A percentile compares a stretch with the other conserved stretches of the same genome.
Conservation (phyloP, 2,329 filamentous ascomycete species). For the Emmonsiellopsis sp. region DNA sequence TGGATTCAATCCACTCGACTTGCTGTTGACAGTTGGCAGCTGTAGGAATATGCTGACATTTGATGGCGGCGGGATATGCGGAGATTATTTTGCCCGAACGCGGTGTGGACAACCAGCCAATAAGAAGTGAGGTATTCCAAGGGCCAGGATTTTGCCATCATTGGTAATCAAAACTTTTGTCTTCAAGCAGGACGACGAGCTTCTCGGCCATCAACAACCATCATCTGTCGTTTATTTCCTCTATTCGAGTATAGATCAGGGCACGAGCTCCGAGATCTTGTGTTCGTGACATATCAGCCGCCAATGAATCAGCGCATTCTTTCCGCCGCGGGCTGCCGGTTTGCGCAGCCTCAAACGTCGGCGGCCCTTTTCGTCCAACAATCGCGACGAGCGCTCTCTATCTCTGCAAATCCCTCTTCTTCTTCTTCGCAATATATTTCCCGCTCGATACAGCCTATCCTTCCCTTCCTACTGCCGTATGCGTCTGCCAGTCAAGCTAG, state of each 20-base stretch:
- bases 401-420: constrained; percentile 21
- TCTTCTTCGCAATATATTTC: constrained; percentile 18
- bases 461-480: constrained; percentile 11
- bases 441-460: constrained; percentile 2
- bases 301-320: constrained; percentile 23
- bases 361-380: constrained; percentile 8
- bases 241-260: background rate
- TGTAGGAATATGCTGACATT: too few relatives aligned
- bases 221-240: background rate
- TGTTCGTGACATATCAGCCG: background rate
- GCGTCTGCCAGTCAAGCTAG: constrained; percentile 11
- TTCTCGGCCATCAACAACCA: background rate
- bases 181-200: background rate
- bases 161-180: background rate
- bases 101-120: background rate
- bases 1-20: too few relatives aligned
- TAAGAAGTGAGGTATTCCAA: background rate
- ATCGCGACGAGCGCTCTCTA: constrained; percentile 14
- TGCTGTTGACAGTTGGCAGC: too few relatives aligned
- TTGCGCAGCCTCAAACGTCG: constrained; percentile 14
- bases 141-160: background rate
- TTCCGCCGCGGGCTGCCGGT: constrained; percentile 16
- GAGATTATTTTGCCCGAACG: background rate
- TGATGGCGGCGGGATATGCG: too few relatives aligned
- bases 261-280: background rate